phyloP scores from a whole-genome alignment of 371 early-diverging fungal species.

The Dinochytrium kinnereticum region DNA sequence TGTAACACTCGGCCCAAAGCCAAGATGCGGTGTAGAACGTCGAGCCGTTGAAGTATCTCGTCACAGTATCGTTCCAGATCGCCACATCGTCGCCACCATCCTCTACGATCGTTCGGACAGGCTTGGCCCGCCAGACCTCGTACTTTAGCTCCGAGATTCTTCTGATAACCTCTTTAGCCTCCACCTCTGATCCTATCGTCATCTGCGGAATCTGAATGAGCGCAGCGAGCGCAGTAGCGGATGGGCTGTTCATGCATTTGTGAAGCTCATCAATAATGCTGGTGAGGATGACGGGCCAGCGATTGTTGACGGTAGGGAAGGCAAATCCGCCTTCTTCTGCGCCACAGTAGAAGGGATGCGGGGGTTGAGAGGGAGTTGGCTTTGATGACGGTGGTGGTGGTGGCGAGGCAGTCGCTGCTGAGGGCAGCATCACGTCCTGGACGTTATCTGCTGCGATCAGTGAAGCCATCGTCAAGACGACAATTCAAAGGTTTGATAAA shows the following conservation, averaged over 20 bases:
- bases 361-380: no score
- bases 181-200: background rate
- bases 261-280: slow-evolving; percentile 24
- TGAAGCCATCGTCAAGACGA: background rate
- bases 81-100: background rate
- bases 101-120: background rate
- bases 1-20: slow-evolving; percentile 40
- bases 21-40: slow-evolving; percentile 34
- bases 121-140: slow-evolving; percentile 24
- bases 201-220: background rate
- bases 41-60: background rate
- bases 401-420: background rate
- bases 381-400: background rate
- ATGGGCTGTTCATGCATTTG: background rate
- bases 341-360: slow-evolving; percentile 22
- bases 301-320: slow-evolving; percentile 24
- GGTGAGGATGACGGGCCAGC: slow-evolving; percentile 32
- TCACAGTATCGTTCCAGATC: slow-evolving; percentile 27
- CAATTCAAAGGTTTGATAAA: background rate
- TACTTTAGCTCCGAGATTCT: slow-evolving; percentile 25
- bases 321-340: slow-evolving; percentile 23
- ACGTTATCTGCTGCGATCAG: background rate
- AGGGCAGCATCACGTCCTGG: background rate
- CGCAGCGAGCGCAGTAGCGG: background rate
- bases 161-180: slow-evolving; percentile 16